These are phyloP conservation scores for Carpinus viminea DNA, from an alignment of 306 rosid genomes.

Conservation along the genomic window DNA sequence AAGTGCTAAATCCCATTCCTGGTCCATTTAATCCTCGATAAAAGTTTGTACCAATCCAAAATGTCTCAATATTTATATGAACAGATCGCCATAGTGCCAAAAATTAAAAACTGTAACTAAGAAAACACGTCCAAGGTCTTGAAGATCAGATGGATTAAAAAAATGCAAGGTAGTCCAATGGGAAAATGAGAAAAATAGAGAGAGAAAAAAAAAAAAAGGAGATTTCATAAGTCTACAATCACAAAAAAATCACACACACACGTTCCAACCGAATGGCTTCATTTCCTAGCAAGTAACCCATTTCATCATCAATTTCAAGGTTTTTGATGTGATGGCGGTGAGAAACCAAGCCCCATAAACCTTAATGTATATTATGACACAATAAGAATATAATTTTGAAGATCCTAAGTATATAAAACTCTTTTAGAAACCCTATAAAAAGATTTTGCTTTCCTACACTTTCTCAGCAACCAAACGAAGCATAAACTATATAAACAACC, in stretches of 20 bases:
- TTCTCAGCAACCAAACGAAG: too few species aligned
- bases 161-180: not conserved
- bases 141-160: not conserved
- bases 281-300: conserved; percentile 3
- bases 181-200: not conserved
- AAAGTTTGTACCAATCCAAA: not conserved
- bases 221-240: not conserved
- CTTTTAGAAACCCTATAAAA: too few species aligned
- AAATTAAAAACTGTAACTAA: not conserved
- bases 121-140: not conserved
- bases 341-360: not conserved
- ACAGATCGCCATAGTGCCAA: not conserved
- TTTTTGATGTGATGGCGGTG: not conserved
- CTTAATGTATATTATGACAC: not conserved
- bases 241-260: not conserved
- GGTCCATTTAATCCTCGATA: not conserved
- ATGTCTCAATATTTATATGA: not conserved
- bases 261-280: not conserved
- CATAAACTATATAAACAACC: too few species aligned
- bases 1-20: not conserved
- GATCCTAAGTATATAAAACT: too few species aligned
- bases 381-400: not conserved
- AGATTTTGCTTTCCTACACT: too few species aligned
- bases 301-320: not conserved
- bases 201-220: not conserved